phyloP scores from a whole-genome alignment of 2,329 filamentous ascomycete species.

The Thelonectria olida region DNA sequence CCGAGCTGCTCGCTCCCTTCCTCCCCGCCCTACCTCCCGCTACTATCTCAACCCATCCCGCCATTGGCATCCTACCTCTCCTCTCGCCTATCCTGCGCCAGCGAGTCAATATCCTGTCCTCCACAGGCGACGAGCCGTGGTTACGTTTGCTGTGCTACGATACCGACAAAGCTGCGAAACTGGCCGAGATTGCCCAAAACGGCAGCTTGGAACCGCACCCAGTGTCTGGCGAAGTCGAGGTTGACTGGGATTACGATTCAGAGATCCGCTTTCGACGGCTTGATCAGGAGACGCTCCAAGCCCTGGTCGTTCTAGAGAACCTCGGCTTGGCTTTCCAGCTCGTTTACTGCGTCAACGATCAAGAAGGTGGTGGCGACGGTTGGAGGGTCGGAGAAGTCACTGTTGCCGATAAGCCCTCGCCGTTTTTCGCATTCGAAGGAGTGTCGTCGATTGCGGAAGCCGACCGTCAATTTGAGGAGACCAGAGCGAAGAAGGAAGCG shows the following conservation, averaged over 20 bases:
- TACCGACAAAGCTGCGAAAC: conserved; percentile 60
- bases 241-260: conserved; percentile 74
- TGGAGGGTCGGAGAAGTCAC: conserved; percentile 80
- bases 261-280: conserved; percentile 72
- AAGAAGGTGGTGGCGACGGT: conserved; percentile 67
- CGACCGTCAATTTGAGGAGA: conserved; percentile 61
- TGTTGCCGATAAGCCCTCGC: conserved; percentile 64
- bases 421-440: conserved; percentile 64
- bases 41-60: conserved; percentile 65
- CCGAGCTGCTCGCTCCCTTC: conserved; percentile 62
- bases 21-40: conserved; percentile 69
- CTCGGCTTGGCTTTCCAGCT: conserved; percentile 72
- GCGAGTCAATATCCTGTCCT: conserved; percentile 71
- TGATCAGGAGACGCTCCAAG: conserved; percentile 79
- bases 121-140: conserved; percentile 72
- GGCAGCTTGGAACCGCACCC: conserved; percentile 81
- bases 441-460: conserved; percentile 65
- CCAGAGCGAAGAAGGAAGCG: conserved; percentile 37
- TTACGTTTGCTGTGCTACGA: conserved; percentile 78
- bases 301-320: conserved; percentile 68
- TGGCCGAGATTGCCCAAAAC: conserved; percentile 69
- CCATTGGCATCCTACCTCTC: conserved; percentile 65
- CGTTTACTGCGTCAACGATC: conserved; percentile 74
- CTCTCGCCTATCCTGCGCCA: conserved; percentile 74
- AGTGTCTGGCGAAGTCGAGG: conserved; percentile 80